Evolutionary conservation across 352 stramenopile genomes (phyloP), one percentile per base, ranked within the genome.

Genomic region (Globisporangium spiculum): DNA sequence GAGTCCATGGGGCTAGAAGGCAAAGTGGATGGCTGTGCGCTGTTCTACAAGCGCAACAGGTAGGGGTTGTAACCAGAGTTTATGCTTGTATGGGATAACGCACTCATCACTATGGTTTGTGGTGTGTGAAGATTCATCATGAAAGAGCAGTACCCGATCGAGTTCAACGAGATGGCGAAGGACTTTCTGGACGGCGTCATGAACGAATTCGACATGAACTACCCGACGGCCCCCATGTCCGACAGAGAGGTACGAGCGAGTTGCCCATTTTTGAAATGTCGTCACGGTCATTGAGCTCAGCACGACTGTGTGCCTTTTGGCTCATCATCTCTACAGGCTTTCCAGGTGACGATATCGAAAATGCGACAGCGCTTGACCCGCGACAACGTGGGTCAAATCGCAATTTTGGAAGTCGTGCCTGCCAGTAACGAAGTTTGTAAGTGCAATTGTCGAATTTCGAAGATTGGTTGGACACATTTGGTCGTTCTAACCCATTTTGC

Each of bases 361-460:
- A 90, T 93, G 76, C 77, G 81, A 8, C 77, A 97, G 68, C 90
- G 97, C 9, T 78, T 99, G 32, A 97, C 90, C 59, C 98, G 97
- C 32, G 98, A 99, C 77, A 99, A 99, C 76, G 89, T 99, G 36
- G 97, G 94, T 2, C 98, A 99, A 71, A 92, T 99, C 67, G 90
- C 97, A 22, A 93, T 99, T 16, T 79, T 99, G 67, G 97, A 99
- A 69, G 87, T 98, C 12, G 89, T 98, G 55, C 92, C 96, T 32
- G 74, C 88, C 22, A 91, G 78, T 63, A 78, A 91, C 68, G 84
- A 91, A 79, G 68, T 83, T 55, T 83, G 79, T 88, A 78, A 26
- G 71, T 73, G 16, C 50, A 12, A 1, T 46, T 32, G 72, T 58
- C 73, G 70, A 18, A 9, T 14, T 44, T 44, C 12, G 36, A 16